Evolutionary conservation across 306 rosid genomes (phyloP).

Genomic region (Lagenaria siceraria): DNA sequence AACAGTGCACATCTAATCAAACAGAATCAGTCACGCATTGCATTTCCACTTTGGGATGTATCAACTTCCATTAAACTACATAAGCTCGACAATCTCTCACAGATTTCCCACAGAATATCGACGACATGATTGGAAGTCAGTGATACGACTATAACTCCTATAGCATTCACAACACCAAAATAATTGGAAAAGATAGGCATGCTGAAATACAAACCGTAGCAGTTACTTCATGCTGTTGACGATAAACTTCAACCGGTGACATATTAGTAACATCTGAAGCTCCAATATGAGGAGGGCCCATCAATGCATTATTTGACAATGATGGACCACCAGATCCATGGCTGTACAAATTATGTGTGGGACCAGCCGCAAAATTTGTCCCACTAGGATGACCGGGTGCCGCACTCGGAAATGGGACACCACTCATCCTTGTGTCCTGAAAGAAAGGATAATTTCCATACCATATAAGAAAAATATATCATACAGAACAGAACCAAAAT

Average conservation of each 20-base stretch:
- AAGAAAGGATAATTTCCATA: slow-evolving; percentile 2
- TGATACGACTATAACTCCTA: neutral
- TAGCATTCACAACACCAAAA: neutral
- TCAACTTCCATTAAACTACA: neutral
- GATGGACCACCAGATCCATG: slow-evolving; percentile 51
- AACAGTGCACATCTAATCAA: neutral
- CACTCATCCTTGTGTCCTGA: slow-evolving; percentile 60
- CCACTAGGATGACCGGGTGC: slow-evolving; percentile 42
- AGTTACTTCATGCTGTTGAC: slow-evolving; percentile 87
- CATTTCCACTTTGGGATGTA: neutral
- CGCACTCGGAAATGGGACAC: slow-evolving; percentile 45
- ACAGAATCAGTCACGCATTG: neutral
- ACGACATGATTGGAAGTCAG: neutral
- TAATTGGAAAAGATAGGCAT: neutral
- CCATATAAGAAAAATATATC: neutral
- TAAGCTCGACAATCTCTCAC: neutral
- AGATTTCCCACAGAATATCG: neutral
- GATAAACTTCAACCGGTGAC: slow-evolving; percentile 70
- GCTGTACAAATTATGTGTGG: slow-evolving; percentile 40
- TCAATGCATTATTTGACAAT: slow-evolving; percentile 34
- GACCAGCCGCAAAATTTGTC: slow-evolving; percentile 42
- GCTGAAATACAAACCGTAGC: slow-evolving; percentile 54
- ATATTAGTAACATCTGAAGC: slow-evolving; percentile 45
- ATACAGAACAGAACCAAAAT: neutral
- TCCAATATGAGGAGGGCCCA: slow-evolving; percentile 49